A percentile compares a stretch with the other conserved stretches of the same genome.
phyloP scores from a whole-genome alignment of 768 basidiomycete species.

The Infundibulicybe gibba region DNA sequence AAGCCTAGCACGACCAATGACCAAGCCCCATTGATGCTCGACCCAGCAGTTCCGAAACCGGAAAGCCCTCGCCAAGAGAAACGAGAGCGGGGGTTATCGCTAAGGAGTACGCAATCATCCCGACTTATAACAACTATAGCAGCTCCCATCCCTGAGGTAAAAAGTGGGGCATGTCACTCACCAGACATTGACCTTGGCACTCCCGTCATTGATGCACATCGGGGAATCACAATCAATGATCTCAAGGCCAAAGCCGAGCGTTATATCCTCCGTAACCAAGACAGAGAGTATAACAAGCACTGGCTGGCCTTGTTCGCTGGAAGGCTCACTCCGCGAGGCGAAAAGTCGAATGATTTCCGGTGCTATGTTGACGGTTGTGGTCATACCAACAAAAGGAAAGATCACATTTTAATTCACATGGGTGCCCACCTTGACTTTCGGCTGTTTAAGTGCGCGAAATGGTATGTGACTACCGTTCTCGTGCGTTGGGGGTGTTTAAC shows the following conservation, averaged over 20 bases:
- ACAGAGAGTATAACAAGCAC: constrained; percentile 54
- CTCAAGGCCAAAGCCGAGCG: constrained; percentile 52
- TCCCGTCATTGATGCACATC: constrained; percentile 62
- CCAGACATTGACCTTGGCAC: constrained; percentile 33
- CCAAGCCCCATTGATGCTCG: too few species aligned
- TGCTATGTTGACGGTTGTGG: constrained; percentile 67
- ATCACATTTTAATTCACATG: constrained; percentile 73
- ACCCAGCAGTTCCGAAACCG: too few species aligned
- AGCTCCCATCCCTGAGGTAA: background rate
- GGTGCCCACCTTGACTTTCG: constrained; percentile 70
- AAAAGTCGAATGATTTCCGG: constrained; percentile 55
- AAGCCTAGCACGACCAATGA: too few species aligned
- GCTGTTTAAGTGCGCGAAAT: constrained; percentile 59
- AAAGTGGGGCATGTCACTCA: background rate
- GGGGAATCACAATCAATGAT: constrained; percentile 51
- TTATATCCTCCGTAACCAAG: constrained; percentile 51
- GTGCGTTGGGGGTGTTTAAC: background rate
- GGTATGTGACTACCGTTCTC: constrained; percentile 38
- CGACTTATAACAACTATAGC: background rate
- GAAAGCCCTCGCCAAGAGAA: constrained; percentile 1
- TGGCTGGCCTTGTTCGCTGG: constrained; percentile 72
- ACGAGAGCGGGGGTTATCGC: constrained; percentile 4
- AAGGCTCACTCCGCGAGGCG: constrained; percentile 54
- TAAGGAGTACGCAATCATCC: background rate
- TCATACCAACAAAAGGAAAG: constrained; percentile 67